A percentile compares a stretch with the other conserved stretches of the same genome.
phyloP scores from a whole-genome alignment of 2,329 filamentous ascomycete species.

The Xylariaceae sp. region DNA sequence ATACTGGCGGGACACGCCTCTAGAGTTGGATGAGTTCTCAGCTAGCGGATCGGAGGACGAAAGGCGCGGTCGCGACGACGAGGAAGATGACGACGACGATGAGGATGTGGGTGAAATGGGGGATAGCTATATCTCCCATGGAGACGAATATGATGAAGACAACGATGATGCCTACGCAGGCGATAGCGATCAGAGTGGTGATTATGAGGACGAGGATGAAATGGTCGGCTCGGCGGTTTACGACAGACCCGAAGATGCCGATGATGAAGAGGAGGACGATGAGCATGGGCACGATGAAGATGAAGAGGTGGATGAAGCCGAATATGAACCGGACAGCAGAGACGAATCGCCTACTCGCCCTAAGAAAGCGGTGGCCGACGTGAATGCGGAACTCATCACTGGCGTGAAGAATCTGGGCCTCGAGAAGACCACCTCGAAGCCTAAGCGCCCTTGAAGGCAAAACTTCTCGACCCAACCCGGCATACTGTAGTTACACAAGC shows the following conservation, averaged over 20 bases:
- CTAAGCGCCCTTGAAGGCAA: neutral
- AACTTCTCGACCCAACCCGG: neutral
- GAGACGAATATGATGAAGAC: slow-evolving; percentile 22
- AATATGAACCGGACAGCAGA: slow-evolving; percentile 25
- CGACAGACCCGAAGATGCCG: slow-evolving; percentile 34
- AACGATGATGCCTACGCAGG: slow-evolving; percentile 35
- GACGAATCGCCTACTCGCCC: slow-evolving; percentile 13
- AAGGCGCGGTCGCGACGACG: slow-evolving; percentile 39
- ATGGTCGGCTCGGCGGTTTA: slow-evolving; percentile 39
- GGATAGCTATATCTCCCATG: slow-evolving; percentile 41
- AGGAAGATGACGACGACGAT: slow-evolving; percentile 43
- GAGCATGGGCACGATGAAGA: slow-evolving; percentile 30
- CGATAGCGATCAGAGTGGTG: slow-evolving; percentile 41
- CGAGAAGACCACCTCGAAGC: slow-evolving; percentile 33
- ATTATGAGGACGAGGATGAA: slow-evolving; percentile 41
- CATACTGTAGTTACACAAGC: neutral
- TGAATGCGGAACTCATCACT: slow-evolving; percentile 54
- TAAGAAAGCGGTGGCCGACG: slow-evolving; percentile 38
- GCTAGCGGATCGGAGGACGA: slow-evolving; percentile 57
- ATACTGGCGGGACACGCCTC: slow-evolving; percentile 84
- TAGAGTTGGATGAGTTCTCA: slow-evolving; percentile 84
- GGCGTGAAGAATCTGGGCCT: slow-evolving; percentile 51
- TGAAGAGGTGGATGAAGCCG: slow-evolving; percentile 32
- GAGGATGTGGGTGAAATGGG: slow-evolving; percentile 41
- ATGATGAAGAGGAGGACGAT: slow-evolving; percentile 32